Base-by-base conservation (phyloP, 768 basidiomycete genomes). In the Lactifluus rugatus region DNA sequence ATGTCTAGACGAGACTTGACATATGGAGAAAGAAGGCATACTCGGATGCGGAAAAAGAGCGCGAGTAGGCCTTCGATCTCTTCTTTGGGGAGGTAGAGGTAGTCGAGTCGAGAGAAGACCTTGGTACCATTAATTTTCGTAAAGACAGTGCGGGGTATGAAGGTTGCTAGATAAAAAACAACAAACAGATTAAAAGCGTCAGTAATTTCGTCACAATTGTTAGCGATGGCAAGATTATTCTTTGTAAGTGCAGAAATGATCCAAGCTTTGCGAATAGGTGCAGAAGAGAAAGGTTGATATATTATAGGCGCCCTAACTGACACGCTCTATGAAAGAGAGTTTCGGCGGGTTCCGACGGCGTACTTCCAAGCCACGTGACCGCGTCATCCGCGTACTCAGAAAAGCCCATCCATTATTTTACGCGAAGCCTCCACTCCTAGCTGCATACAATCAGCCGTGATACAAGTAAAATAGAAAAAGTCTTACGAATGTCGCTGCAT, bases 351-450 rank as follows among this genome's bases (percentile, higher is more conserved):
- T 36, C 48, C 32, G 32, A 49, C 9, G 2, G 11, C 5, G n/a
- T 3, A 37, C 4, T 36, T 46, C 17, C n/a, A n/a, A n/a, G n/a
- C n/a, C 58, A 59, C 53, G 58, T 59, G 58, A 56, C 45, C 59
- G 59, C 17, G 54, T 51, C 41, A 34, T 34, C 26, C 14, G 17
- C 34, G 13, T 31, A 8, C 36, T 70, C 64, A 82, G 61, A 82
- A 86, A 6, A 89, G 61, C 60, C 72, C 72, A 70, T 97, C 87
- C 78, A 96, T 79, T 8, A 84, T 45, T 69, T 90, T 90, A 73
- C 92, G 79, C 58, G 91, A 89, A 26, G 85, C 81, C 70, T 98
- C 94, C 7, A 98, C 94, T 36, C 94, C 94, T 54, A 96, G 81
- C 90, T 93, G 66, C 23, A 66, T 32, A 69, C 68, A 8, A 53